Conservation (phyloP, 1,284 basidiomycete species). For the Fomitopsis palustris region DNA sequence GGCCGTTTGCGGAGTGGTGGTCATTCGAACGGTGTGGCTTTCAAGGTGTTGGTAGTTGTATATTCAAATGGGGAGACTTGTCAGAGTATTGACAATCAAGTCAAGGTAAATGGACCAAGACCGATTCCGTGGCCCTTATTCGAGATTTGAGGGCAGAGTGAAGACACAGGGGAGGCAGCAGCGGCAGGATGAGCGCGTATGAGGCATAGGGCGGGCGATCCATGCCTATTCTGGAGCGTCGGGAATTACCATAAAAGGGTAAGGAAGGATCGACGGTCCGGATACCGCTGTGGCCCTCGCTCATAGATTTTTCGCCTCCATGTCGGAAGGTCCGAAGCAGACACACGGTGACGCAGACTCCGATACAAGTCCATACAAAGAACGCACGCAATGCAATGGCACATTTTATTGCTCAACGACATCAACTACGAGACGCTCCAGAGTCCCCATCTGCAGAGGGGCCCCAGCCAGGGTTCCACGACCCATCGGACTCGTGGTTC, state of each 20-base stretch:
- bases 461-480: slow-evolving; percentile 10
- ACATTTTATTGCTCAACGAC: neutral
- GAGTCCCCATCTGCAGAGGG: neutral
- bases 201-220: neutral
- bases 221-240: neutral
- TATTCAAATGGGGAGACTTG: neutral
- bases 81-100: neutral
- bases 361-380: neutral
- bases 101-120: neutral
- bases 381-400: neutral
- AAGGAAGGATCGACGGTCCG: neutral
- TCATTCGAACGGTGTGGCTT: slow-evolving; percentile 9
- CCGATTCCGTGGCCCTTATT: neutral
- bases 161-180: neutral
- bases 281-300: neutral
- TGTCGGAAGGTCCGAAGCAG: too few relatives aligned
- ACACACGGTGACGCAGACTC: neutral
- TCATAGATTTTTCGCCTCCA: too few relatives aligned
- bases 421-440: neutral
- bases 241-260: neutral
- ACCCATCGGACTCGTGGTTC: slow-evolving; percentile 1
- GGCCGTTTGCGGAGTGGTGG: neutral
- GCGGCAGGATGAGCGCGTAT: neutral
- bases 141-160: neutral
- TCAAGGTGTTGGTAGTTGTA: neutral